Evolutionary conservation across 331 rosid species (phyloP).

Genomic region (Cydonia oblonga): DNA sequence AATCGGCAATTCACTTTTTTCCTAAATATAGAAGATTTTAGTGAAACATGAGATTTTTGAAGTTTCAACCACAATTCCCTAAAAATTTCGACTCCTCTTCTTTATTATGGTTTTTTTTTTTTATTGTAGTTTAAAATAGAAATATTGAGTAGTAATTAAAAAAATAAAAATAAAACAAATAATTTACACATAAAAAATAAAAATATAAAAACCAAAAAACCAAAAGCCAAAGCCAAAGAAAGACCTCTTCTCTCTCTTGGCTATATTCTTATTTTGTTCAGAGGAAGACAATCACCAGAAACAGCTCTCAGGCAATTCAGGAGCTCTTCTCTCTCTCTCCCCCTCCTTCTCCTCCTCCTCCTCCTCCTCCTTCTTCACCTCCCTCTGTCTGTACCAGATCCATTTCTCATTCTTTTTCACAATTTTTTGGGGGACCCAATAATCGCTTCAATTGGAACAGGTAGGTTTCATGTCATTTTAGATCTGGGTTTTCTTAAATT

Average conservation of each 20-base stretch:
- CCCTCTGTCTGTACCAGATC: constrained; percentile 1
- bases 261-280: not conserved
- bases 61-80: no score
- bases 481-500: constrained; percentile 29
- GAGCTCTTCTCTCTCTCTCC: not conserved
- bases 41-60: no score
- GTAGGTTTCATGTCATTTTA: constrained; percentile 15
- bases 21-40: no score
- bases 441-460: constrained; percentile 25
- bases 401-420: not conserved
- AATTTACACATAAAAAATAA: not conserved
- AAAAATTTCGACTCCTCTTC: no score
- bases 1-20: rapidly evolving
- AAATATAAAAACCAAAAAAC: not conserved
- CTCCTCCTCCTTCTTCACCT: not conserved
- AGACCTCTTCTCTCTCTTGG: not conserved
- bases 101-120: no score
- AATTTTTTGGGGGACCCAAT: not conserved
- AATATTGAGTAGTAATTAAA: not conserved
- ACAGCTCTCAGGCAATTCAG: not conserved
- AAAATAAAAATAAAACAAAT: not conserved
- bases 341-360: not conserved
- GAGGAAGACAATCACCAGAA: not conserved
- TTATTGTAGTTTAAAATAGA: not conserved
- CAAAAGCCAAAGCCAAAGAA: not conserved